Evolutionary conservation across 1,284 basidiomycete genomes (phyloP), one percentile per base, ranked within the genome.

Genomic region (Wolfiporia cocos): DNA sequence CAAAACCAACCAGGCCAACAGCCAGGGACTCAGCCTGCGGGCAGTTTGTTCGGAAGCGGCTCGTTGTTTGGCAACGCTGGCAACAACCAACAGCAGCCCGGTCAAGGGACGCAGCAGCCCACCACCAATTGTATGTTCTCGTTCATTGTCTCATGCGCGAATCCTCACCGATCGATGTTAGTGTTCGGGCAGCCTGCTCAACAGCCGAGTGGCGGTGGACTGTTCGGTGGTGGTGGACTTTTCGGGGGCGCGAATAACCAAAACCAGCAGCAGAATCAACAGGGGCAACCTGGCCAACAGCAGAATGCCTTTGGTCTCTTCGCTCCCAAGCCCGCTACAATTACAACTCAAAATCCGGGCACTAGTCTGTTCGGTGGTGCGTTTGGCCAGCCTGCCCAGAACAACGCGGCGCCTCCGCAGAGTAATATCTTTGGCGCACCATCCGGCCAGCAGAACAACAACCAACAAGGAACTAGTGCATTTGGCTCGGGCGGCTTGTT

Each of bases 401-500:
- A 65, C 57, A 39, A 57, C 53, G 32, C 49, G 33, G 47, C 54
- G 4, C 37, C 53, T 26, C 54, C 52, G 39, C 29, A 42, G 11
- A 48, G 62, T 0, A 57, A 59, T 14, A 39, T 73, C 37, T 76
- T 77, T 39, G 73, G 75, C 17, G 62, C 61, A 19, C 54, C 67
- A 3, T 49, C 66, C 7, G 61, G 63, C 21, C 68, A 71, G 48
- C 58, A 43, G 21, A 47, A 59, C 36, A 50, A 58, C 22, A 58
- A 47, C 28, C 55, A 63, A 29, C 65, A 67, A 20, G 43, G 59
- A 12, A 59, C 61, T 2, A 51, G 50, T 17, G 28, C 51, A 3
- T 71, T 72, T 35, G 58, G 59, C 20, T 59, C 63, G 23, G 52
- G 65, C 10, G 62, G 65, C 15, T 42, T 76, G n/a, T 77, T 76